These are phyloP conservation scores for Aquilaria sinensis DNA, from an alignment of 345 rosid species.

Conservation along the genomic window DNA sequence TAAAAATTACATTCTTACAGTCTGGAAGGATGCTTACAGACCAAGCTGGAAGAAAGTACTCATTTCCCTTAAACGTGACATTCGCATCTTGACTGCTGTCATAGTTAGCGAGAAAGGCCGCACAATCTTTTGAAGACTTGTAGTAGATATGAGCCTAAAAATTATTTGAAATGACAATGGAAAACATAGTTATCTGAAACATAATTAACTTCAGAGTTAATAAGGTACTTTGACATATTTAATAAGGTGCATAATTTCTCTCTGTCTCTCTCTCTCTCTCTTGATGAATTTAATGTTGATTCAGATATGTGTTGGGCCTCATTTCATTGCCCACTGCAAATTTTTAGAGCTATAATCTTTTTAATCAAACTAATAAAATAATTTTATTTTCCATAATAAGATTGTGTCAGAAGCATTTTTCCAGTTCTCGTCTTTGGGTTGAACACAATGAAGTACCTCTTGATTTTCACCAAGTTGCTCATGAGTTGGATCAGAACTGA, in stretches of 20 bases:
- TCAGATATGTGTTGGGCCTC: too few relatives aligned
- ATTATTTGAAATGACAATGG: neutral
- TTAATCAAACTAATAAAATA: too few relatives aligned
- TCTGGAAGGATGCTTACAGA: conserved; percentile 74
- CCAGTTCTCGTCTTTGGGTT: neutral
- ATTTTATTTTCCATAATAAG: too few relatives aligned
- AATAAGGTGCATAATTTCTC: too few relatives aligned
- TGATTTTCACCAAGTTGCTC: conserved; percentile 35
- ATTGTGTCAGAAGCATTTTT: too few relatives aligned
- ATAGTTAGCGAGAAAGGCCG: conserved; percentile 58
- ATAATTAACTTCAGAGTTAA: too few relatives aligned
- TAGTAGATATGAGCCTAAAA: conserved; percentile 55
- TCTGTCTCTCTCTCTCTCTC: too few relatives aligned
- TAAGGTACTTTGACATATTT: too few relatives aligned
- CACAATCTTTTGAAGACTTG: conserved; percentile 43
- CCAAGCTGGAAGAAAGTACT: conserved; percentile 62
- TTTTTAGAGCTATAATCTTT: too few relatives aligned
- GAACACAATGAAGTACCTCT: conserved; percentile 28
- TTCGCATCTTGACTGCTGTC: conserved; percentile 35
- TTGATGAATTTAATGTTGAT: too few relatives aligned
- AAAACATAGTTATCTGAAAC: neutral
- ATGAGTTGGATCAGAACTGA: conserved; percentile 40
- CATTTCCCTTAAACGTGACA: conserved; percentile 40
- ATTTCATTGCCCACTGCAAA: too few relatives aligned
- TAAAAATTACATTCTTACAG: conserved; percentile 47